Percentiles rank a stretch among this genome's conserved stretches.
phyloP scores from a whole-genome alignment of 2,329 filamentous ascomycete species.

The Colletotrichum sp. region DNA sequence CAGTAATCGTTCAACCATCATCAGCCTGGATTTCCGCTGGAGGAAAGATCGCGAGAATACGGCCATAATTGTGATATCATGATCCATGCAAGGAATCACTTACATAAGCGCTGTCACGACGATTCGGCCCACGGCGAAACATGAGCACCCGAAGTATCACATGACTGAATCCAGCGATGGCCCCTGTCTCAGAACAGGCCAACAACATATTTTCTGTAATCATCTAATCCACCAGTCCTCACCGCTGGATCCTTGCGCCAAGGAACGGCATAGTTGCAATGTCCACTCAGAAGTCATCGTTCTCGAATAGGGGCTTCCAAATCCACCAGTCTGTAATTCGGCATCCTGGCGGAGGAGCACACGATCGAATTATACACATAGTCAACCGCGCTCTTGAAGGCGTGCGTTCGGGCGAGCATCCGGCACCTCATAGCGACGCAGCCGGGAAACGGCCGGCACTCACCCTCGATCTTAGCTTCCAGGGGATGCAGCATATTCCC shows the following conservation, averaged over 20 bases:
- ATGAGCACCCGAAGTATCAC: not conserved
- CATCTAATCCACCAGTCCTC: not conserved
- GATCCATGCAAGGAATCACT: not conserved
- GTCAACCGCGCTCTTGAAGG: not conserved
- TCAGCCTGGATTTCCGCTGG: not conserved
- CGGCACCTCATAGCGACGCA: not conserved
- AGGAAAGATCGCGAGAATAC: not conserved
- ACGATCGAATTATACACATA: not conserved
- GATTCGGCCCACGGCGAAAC: not conserved
- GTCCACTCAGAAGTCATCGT: not conserved
- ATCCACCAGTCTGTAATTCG: not conserved
- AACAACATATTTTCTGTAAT: not conserved
- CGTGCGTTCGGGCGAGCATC: not conserved
- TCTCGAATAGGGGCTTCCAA: not conserved
- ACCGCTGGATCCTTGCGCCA: not conserved
- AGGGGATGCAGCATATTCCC: not conserved
- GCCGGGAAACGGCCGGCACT: not conserved
- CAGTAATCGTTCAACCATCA: not conserved
- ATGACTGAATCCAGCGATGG: not conserved
- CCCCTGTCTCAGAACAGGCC: not conserved
- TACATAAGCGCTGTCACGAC: not conserved
- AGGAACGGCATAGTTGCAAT: not conserved
- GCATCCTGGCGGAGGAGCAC: not conserved
- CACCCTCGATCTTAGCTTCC: not conserved
- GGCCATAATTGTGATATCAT: not conserved